These are phyloP conservation scores for Epichloe sibirici DNA, from an alignment of 2,329 filamentous ascomycete species.

Conservation along the genomic window DNA sequence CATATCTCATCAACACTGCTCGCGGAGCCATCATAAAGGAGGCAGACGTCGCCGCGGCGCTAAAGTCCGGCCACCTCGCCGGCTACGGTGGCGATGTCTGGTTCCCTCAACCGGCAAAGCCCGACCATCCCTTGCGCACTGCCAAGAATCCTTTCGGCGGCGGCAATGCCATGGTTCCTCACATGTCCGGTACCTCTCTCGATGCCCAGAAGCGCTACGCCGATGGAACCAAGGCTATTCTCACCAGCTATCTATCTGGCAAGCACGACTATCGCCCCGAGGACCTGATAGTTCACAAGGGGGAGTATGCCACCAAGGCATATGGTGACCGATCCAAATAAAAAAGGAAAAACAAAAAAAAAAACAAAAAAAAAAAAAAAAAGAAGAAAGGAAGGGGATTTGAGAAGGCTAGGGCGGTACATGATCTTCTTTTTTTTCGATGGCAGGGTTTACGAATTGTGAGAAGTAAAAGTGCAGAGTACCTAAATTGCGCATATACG, in stretches of 20 bases:
- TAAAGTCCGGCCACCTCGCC: conserved; percentile 82
- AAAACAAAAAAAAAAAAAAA: neutral
- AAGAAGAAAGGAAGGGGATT: neutral
- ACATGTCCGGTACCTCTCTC: conserved; percentile 98
- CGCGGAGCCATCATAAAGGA: conserved; percentile 98
- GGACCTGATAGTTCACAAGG: conserved; percentile 81
- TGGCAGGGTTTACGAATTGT: too few relatives aligned
- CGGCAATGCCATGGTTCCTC: conserved; percentile 96
- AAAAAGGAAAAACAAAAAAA: neutral
- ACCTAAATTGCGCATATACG: too few relatives aligned
- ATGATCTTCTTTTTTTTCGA: too few relatives aligned
- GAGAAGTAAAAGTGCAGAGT: too few relatives aligned
- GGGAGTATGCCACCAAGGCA: conserved; percentile 90
- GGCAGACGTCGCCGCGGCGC: conserved; percentile 90
- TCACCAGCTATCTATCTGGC: conserved; percentile 82
- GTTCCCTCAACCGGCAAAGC: conserved; percentile 94
- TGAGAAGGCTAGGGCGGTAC: neutral
- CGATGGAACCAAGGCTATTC: conserved; percentile 75
- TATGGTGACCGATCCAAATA: conserved; percentile 61
- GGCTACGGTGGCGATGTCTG: conserved; percentile 86
- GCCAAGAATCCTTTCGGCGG: conserved; percentile 92
- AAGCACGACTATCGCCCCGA: conserved; percentile 77
- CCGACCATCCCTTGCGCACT: conserved; percentile 83
- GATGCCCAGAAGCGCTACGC: conserved; percentile 93
- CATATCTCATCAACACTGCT: conserved; percentile 97